Percentiles rank a stretch among this genome's conserved stretches.
Evolutionary conservation across 2,329 filamentous ascomycete genomes (phyloP).

Genomic region (Coniella lustricola): DNA sequence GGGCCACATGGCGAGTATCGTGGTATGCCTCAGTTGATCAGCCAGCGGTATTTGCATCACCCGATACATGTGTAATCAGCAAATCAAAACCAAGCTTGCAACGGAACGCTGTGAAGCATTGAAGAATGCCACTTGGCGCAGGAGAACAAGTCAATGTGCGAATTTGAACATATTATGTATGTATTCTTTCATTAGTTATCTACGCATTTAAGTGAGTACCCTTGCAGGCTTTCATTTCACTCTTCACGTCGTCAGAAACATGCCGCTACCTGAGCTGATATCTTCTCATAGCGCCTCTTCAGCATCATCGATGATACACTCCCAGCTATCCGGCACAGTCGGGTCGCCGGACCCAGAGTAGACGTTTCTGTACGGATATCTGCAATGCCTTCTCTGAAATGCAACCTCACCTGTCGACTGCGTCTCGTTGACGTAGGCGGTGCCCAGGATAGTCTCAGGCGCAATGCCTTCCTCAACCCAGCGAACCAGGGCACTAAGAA

Average conservation of each 20-base stretch:
- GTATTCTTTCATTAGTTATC: no score
- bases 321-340: slow-evolving; percentile 23
- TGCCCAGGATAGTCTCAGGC: slow-evolving; percentile 32
- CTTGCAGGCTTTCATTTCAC: no score
- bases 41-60: no score
- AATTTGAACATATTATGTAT: no score
- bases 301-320: slow-evolving; percentile 18
- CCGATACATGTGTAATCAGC: no score
- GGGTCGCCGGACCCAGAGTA: slow-evolving; percentile 25
- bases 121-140: no score
- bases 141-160: no score
- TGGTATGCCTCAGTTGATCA: no score
- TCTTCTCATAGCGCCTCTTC: background rate
- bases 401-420: slow-evolving; percentile 20
- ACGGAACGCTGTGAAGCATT: no score
- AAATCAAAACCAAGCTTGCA: no score
- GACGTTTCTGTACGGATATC: slow-evolving; percentile 27
- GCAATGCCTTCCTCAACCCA: slow-evolving; percentile 38
- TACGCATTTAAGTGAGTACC: background rate
- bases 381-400: slow-evolving; percentile 29
- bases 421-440: slow-evolving; percentile 26
- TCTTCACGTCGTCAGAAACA: no score
- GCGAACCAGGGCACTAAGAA: slow-evolving; percentile 36
- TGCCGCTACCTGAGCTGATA: no score
- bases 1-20: slow-evolving; percentile 23